A percentile compares a stretch with the other conserved stretches of the same genome.
phyloP scores from a whole-genome alignment of 2,329 filamentous ascomycete genomes.

The Cercospora sp. region DNA sequence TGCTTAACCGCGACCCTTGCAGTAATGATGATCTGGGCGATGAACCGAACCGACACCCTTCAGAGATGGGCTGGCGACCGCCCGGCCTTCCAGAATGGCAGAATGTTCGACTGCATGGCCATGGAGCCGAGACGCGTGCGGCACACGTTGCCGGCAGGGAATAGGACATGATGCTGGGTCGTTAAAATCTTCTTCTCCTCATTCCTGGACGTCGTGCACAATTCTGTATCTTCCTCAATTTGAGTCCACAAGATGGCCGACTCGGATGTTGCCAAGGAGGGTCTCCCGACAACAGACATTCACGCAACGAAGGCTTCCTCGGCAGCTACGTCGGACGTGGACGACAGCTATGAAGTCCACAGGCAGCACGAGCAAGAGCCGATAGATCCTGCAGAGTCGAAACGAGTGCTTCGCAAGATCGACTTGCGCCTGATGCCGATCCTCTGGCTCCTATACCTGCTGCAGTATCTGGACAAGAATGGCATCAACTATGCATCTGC shows the following conservation, averaged over 20 bases:
- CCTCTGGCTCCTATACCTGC: slow-evolving; percentile 40
- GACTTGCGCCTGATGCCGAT: slow-evolving; percentile 40
- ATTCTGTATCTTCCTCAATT: not conserved
- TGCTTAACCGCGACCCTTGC: not conserved
- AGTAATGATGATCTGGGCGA: not conserved
- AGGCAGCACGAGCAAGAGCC: slow-evolving; percentile 29
- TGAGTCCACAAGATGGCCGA: not conserved
- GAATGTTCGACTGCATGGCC: not conserved
- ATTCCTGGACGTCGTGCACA: not conserved
- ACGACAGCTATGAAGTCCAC: slow-evolving; percentile 35
- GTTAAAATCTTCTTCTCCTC: not conserved
- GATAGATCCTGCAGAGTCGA: slow-evolving; percentile 31
- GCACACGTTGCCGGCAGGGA: not conserved
- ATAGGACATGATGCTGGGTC: not conserved
- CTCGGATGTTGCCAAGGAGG: not conserved
- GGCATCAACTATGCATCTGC: slow-evolving; percentile 49
- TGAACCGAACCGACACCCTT: slow-evolving; percentile 4
- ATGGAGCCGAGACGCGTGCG: not conserved
- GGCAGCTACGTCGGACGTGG: slow-evolving; percentile 27
- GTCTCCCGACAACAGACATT: not conserved
- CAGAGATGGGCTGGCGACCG: not conserved
- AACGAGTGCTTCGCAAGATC: slow-evolving; percentile 39
- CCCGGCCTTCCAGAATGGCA: not conserved
- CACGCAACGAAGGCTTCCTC: slow-evolving; percentile 18
- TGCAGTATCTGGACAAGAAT: slow-evolving; percentile 47